Base-by-base conservation (phyloP, 116 monocot genomes). In the Zostera marina region DNA sequence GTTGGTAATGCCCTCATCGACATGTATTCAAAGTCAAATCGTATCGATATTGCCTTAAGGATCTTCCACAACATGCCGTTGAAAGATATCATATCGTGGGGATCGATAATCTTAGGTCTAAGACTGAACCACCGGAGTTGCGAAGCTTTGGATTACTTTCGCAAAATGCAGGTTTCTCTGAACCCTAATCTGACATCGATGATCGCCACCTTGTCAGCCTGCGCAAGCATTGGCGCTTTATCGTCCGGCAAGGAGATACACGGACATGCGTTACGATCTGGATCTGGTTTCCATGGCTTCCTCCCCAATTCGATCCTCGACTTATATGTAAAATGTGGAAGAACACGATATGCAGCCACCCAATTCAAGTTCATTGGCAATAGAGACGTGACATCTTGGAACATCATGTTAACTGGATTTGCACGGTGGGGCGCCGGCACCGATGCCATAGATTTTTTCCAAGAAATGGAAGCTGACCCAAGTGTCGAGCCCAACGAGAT, bases 1-100 rank as follows among this genome's bases (percentile, higher is more conserved):
- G 64, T 83, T 11, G 70, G 77, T 12, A 99, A 99, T 55, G 49
- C 83, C 17, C 67, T 98, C 53, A 84, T 99, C 2, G 87, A 91
- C 55, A 83, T 99, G 99, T 99, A 99, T 59, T 69, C 84, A 7
- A 99, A 99, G 47, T 86, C 83, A n/a, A 81, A 87, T 11, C 66
- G 61, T 43, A 74, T 90, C 52, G 70, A 75, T n/a, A 68, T 64
- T 51, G 80, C 98, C 0, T 32, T 75, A 40, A 56, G 67, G 15
- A 76, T 98, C 32, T 98, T 98, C 54, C 49, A 62, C 10, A 53
- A 53, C 11, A 86, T 98, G 90, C 65, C 60, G 13, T 79, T 83
- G 53, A 81, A 52, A 73, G 72, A 98, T 44, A 69, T 85, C 6
- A 71, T 83, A 1, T 74, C 70, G 19, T 98, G 91, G 91, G 81